Evolutionary conservation across 1,284 basidiomycete species (phyloP), one percentile per base, ranked within the genome.

Genomic region (Xanthoconium separans): DNA sequence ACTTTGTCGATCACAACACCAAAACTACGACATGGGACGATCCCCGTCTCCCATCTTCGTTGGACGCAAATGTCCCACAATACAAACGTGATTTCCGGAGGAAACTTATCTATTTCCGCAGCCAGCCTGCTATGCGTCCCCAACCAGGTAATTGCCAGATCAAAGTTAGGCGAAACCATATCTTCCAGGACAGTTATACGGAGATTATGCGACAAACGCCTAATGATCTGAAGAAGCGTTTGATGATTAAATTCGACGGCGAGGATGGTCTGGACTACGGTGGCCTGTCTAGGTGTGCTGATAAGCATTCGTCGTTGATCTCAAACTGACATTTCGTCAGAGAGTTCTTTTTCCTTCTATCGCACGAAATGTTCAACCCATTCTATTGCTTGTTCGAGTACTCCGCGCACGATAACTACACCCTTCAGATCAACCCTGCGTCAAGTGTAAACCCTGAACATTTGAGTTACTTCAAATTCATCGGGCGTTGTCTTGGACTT

Each of bases 1-100:
- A 98, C 77, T 98, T 96, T 73, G 95, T 96, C 39, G 93, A 96
- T 71, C 94, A 96, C 77, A 96, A 94, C 74, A 95, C 91, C 51
- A 91, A 92, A 80, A 98, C 94, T 22, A 98, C 94, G n/a, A 96
- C 94, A 1, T 98, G 95, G 95, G 95, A 97, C 72, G 95, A 98
- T 71, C 89, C 92, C 41, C 83, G 95, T 64, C 75, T 97, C 64
- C 93, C 93, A 12, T 91, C 88, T 22, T 81, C 83, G 37, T 77
- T 93, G 58, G 91, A 93, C 66, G 83, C 91, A 60, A 95, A 94
- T 67, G 94, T 96, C 12, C 94, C 94, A 20, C 94, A 97, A 74
- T 96, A 96, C 81, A 97, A 97, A 80, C 91, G 95, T 47, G 94
- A 97, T 77, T 97, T 96, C 79, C 81, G 94, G 63, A 82, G 94